A percentile compares a stretch with the other conserved stretches of the same genome.
Evolutionary conservation across 257 asterid species (phyloP).

Genomic region (Rehmannia glutinosa): DNA sequence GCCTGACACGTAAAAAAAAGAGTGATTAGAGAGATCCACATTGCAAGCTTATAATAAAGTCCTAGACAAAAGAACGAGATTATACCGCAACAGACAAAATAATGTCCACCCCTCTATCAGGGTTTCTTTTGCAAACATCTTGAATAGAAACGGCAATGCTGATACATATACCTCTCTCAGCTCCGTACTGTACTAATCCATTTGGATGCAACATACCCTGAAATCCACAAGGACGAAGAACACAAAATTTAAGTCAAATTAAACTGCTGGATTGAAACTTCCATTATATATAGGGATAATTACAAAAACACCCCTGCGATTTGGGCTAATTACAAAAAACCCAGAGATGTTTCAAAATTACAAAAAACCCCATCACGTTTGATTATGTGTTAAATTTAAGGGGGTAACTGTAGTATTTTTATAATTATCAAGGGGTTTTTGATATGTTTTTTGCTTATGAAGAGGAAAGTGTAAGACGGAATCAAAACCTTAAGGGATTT

Average conservation of each 20-base stretch:
- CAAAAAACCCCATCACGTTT: no score
- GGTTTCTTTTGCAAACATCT: conserved; percentile 86
- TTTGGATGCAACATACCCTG: conserved; percentile 71
- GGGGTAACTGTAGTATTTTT: no score
- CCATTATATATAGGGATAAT: no score
- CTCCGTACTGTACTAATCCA: conserved; percentile 41
- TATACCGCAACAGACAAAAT: conserved; percentile 88
- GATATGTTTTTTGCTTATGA: no score
- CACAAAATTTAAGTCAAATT: not conserved
- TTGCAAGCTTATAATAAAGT: conserved; percentile 23
- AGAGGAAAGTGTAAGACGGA: no score
- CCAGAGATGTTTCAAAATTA: no score
- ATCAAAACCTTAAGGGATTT: no score
- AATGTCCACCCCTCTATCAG: conserved; percentile 98
- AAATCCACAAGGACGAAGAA: conserved; percentile 32
- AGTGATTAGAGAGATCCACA: conserved; percentile 27
- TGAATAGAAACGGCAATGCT: conserved; percentile 83
- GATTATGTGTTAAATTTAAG: no score
- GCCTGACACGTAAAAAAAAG: conserved; percentile 49
- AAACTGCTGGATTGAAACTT: not conserved
- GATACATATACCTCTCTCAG: conserved; percentile 55
- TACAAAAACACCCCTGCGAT: no score
- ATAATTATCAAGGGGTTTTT: no score
- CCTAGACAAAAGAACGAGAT: conserved; percentile 23
- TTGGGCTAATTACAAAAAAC: no score